These are phyloP conservation scores for Sarocladium kiliense DNA, from an alignment of 2,329 filamentous ascomycete species.

Conservation along the genomic window DNA sequence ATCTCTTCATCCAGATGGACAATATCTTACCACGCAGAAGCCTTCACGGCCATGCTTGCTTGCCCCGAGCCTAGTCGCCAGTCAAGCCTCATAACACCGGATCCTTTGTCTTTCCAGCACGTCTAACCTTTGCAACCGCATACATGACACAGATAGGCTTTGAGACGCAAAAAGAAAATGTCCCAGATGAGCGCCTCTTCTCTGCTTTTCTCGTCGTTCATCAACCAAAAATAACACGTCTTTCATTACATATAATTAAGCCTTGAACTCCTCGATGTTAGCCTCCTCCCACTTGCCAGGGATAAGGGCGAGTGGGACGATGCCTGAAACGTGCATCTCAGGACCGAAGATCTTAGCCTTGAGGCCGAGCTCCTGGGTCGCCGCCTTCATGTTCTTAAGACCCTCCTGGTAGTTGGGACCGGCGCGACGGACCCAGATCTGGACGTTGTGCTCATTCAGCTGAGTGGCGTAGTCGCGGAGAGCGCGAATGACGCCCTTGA, in stretches of 20 bases:
- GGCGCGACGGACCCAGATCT: constrained; percentile 89
- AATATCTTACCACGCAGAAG: constrained; percentile 6
- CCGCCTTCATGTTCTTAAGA: constrained; percentile 98
- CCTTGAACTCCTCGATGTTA: constrained; percentile 56
- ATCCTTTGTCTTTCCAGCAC: not conserved
- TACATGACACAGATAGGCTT: not conserved
- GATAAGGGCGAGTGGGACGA: constrained; percentile 84
- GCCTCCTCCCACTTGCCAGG: constrained; percentile 60
- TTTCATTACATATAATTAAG: constrained; percentile 27
- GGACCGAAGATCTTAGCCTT: constrained; percentile 59
- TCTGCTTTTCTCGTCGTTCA: constrained; percentile 6
- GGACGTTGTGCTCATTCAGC: constrained; percentile 91
- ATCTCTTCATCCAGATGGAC: constrained; percentile 3
- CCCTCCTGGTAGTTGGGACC: constrained; percentile 99
- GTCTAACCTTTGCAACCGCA: constrained; percentile 3
- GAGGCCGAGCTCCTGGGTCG: constrained; percentile 87
- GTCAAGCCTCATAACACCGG: not conserved
- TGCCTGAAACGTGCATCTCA: constrained; percentile 96
- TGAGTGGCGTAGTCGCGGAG: constrained; percentile 82
- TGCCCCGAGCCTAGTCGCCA: not conserved
- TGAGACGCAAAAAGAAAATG: not conserved
- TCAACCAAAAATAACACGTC: not conserved
- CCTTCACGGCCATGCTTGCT: not conserved
- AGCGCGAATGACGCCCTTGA: constrained; percentile 99
- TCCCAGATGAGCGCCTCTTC: constrained; percentile 7